Percentiles rank a stretch among this genome's conserved stretches.
phyloP scores from a whole-genome alignment of 2,329 filamentous ascomycete species.

The Drechslera avenae region DNA sequence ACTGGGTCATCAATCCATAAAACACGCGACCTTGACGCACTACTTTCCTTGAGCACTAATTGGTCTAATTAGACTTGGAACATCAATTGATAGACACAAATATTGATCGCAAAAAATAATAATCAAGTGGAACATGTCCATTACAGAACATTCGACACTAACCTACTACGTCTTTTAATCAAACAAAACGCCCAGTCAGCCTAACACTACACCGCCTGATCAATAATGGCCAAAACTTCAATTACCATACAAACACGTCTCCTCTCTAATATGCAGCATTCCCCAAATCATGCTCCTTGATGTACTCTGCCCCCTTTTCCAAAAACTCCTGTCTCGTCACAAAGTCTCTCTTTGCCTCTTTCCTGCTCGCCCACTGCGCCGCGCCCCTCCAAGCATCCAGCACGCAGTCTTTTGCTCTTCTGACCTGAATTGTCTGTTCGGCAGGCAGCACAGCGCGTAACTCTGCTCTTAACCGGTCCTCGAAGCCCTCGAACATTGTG shows the following conservation, averaged over 20 bases:
- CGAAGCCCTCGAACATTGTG: constrained; percentile 83
- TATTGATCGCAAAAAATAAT: too few species aligned
- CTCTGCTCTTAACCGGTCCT: constrained; percentile 76
- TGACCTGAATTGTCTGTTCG: constrained; percentile 69
- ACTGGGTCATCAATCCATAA: too few species aligned
- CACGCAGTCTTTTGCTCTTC: constrained; percentile 75
- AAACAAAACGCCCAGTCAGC: too few species aligned
- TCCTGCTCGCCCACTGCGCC: constrained; percentile 75
- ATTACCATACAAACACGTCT: background rate
- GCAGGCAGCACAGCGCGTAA: constrained; percentile 74
- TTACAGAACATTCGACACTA: too few species aligned
- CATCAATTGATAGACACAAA: too few species aligned
- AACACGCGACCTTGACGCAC: too few species aligned
- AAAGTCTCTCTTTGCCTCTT: constrained; percentile 66
- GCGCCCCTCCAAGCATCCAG: constrained; percentile 94
- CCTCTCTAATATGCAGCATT: constrained; percentile 41
- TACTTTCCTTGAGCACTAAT: too few species aligned
- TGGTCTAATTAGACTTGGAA: too few species aligned
- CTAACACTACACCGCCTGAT: too few species aligned
- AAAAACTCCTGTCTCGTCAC: constrained; percentile 82
- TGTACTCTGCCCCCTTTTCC: constrained; percentile 92
- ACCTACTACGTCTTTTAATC: too few species aligned
- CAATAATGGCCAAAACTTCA: too few species aligned
- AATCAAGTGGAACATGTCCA: too few species aligned
- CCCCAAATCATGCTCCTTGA: constrained; percentile 69